Percentiles rank a stretch among this genome's conserved stretches.
Evolutionary conservation across 2,329 filamentous ascomycete genomes (phyloP).

Genomic region (Exserohilum turcica): DNA sequence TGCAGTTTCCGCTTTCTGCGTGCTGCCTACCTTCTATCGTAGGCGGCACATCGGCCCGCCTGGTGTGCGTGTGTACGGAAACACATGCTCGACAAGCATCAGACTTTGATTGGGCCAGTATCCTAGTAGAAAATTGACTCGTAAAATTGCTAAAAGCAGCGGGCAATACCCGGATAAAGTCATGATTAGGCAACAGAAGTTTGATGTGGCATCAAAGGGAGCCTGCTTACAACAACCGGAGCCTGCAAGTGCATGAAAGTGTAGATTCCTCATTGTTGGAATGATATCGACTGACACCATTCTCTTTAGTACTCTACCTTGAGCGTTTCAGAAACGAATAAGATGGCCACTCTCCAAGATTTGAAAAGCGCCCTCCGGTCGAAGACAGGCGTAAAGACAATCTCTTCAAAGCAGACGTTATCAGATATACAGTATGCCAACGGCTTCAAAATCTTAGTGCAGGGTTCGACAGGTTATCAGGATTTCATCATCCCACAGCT

Average conservation of each 20-base stretch:
- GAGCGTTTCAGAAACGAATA: not conserved
- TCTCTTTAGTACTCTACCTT: slow-evolving; percentile 1
- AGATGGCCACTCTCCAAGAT: slow-evolving; percentile 53
- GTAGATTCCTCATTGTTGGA: not conserved
- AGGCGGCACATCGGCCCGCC: not conserved
- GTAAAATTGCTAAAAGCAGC: not conserved
- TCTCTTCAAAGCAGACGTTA: slow-evolving; percentile 43
- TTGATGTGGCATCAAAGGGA: not conserved
- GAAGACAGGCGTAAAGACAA: slow-evolving; percentile 28
- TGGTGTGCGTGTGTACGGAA: not conserved
- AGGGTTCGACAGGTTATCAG: slow-evolving; percentile 50
- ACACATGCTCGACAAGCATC: not conserved
- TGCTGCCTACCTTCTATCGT: not conserved
- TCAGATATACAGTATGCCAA: slow-evolving; percentile 57
- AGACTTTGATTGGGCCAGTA: not conserved
- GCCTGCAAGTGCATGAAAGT: not conserved
- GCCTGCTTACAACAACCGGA: not conserved
- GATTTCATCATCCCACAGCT: slow-evolving; percentile 51
- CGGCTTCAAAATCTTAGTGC: slow-evolving; percentile 55
- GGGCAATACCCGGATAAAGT: not conserved
- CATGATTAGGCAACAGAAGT: not conserved
- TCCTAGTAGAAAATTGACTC: not conserved
- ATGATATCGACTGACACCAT: not conserved
- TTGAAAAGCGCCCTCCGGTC: slow-evolving; percentile 52
- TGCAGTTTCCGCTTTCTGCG: slow-evolving; percentile 1